These are phyloP conservation scores for Botrytis fragariae DNA, from an alignment of 2,329 filamentous ascomycete species.

Conservation along the genomic window DNA sequence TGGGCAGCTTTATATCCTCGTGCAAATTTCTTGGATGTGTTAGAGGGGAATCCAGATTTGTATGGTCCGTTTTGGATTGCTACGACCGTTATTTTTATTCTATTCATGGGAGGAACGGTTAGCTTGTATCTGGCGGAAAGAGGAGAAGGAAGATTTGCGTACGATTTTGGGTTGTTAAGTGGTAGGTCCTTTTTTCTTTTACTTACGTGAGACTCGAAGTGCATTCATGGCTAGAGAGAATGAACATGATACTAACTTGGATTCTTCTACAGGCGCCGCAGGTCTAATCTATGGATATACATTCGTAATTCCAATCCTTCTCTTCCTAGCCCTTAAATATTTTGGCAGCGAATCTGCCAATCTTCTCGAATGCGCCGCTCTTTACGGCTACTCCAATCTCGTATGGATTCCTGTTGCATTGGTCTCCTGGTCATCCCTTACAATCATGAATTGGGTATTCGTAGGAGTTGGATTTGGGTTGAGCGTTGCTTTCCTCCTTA, in stretches of 20 bases:
- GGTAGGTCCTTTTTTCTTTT: constrained; percentile 48
- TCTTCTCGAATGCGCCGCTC: constrained; percentile 88
- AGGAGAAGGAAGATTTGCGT: constrained; percentile 72
- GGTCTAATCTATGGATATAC: constrained; percentile 97
- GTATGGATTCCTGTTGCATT: constrained; percentile 96
- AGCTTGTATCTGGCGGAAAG: constrained; percentile 78
- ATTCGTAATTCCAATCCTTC: constrained; percentile 73
- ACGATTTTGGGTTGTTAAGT: constrained; percentile 86
- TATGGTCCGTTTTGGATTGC: constrained; percentile 99
- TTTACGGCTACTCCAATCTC: constrained; percentile 95
- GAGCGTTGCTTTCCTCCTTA: constrained; percentile 78
- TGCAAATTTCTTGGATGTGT: constrained; percentile 92
- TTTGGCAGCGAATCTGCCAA: constrained; percentile 93
- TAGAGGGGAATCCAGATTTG: constrained; percentile 94
- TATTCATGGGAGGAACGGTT: constrained; percentile 94
- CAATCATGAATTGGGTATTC: constrained; percentile 89
- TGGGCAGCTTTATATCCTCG: constrained; percentile 85
- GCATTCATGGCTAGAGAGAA: not conserved
- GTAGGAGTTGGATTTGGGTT: constrained; percentile 81
- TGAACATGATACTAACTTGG: not conserved
- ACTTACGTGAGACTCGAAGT: not conserved
- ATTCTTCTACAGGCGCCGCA: constrained; percentile 61
- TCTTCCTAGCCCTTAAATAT: constrained; percentile 90
- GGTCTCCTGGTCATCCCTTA: constrained; percentile 84
- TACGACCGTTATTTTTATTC: constrained; percentile 90